Percentiles rank a stretch among this genome's conserved stretches.
Evolutionary conservation across 2,329 filamentous ascomycete species (phyloP).

Genomic region (Sclerotinia subarctica): DNA sequence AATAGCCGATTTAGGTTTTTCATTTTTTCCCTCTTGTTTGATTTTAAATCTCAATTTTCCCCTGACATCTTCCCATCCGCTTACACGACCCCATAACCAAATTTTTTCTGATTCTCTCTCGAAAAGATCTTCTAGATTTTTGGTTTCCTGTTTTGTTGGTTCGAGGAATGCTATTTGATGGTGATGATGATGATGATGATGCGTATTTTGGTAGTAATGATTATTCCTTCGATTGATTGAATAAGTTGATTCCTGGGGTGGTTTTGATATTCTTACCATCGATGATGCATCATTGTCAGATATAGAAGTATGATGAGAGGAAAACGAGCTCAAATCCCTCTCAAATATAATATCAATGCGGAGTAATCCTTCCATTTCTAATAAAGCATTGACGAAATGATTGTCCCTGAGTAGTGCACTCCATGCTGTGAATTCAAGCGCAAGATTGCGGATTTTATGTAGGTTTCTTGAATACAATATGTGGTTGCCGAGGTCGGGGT

Average conservation of each 20-base stretch:
- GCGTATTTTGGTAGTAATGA: no score
- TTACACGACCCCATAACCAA: conserved; percentile 10
- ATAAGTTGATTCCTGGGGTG: background rate
- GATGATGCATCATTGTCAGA: background rate
- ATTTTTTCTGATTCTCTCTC: conserved; percentile 10
- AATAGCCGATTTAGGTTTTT: no score
- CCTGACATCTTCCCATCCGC: conserved; percentile 10
- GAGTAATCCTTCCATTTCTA: conserved; percentile 13
- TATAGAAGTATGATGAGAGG: background rate
- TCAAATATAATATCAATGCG: background rate
- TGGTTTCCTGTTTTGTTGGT: background rate
- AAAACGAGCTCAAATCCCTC: background rate
- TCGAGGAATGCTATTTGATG: background rate
- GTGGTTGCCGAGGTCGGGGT: background rate
- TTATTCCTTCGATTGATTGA: no score
- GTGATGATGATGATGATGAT: no score
- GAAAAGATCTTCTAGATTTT: background rate
- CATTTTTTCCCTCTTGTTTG: no score
- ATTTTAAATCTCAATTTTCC: background rate
- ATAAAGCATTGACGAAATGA: conserved; percentile 12
- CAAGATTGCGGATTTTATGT: background rate
- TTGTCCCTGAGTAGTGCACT: background rate
- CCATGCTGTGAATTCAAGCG: background rate
- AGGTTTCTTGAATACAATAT: conserved; percentile 9
- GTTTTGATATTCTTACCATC: background rate